A percentile compares a stretch with the other conserved stretches of the same genome.
These are phyloP conservation scores for Moesziomyces antarcticus DNA, from an alignment of 1,284 basidiomycete species.

Conservation along the genomic window DNA sequence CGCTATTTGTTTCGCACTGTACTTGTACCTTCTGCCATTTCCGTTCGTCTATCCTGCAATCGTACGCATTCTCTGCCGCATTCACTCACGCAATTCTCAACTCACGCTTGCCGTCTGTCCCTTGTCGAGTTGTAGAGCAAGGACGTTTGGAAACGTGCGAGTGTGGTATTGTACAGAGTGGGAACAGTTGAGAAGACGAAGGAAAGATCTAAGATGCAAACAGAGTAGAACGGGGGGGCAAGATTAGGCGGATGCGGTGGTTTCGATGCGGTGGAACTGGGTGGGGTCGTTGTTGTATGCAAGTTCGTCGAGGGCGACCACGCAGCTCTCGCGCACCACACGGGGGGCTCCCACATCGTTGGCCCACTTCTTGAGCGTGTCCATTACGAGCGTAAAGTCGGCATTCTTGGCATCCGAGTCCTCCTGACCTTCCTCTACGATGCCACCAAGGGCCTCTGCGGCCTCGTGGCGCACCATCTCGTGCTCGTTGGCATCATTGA, in stretches of 20 bases:
- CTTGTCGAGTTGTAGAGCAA: not conserved
- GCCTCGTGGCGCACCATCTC: conserved; percentile 99
- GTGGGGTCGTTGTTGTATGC: conserved; percentile 67
- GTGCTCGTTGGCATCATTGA: conserved; percentile 79
- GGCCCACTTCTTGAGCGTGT: conserved; percentile 87
- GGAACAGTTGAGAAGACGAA: not conserved
- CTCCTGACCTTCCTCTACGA: conserved; percentile 80
- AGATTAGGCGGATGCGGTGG: conserved; percentile 14
- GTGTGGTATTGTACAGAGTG: not conserved
- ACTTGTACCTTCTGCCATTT: conserved; percentile 9
- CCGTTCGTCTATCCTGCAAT: conserved; percentile 1
- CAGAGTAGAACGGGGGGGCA: not conserved
- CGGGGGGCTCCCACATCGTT: conserved; percentile 79
- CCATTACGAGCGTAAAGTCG: conserved; percentile 74
- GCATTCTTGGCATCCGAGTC: conserved; percentile 44
- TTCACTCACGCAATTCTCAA: not conserved
- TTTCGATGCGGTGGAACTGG: conserved; percentile 65
- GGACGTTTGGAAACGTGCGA: not conserved
- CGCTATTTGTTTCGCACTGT: conserved; percentile 3
- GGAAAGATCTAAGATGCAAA: conserved; percentile 1
- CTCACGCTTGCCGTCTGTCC: no score
- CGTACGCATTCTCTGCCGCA: not conserved
- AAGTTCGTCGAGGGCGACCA: conserved; percentile 84
- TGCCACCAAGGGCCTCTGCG: conserved; percentile 95
- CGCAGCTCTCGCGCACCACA: conserved; percentile 94